Conservation (phyloP, 1,284 basidiomycete species). For the Rugosomyces carneus region DNA sequence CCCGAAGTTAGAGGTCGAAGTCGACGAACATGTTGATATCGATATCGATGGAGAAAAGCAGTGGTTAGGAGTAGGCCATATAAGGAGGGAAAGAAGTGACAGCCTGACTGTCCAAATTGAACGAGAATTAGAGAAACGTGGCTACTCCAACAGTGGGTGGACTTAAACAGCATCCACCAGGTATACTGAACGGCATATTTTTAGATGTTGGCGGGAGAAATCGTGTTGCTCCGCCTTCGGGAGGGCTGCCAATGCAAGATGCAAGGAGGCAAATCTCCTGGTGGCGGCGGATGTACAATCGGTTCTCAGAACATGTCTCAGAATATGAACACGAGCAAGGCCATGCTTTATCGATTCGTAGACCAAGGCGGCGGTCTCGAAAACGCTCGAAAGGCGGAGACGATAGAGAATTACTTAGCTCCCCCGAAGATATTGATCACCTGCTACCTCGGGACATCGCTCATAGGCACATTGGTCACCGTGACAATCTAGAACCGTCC, state of each 20-base stretch:
- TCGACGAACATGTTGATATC: constrained; percentile 32
- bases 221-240: constrained; percentile 16
- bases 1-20: constrained; percentile 27
- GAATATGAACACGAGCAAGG: constrained; percentile 25
- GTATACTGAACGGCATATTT: neutral
- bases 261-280: constrained; percentile 35
- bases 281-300: constrained; percentile 52
- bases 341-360: constrained; percentile 8
- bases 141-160: constrained; percentile 31
- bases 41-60: constrained; percentile 39
- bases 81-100: constrained; percentile 44
- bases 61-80: constrained; percentile 46
- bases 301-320: constrained; percentile 40
- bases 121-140: constrained; percentile 42
- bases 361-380: constrained; percentile 5
- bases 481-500: neutral
- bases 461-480: constrained; percentile 22
- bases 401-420: constrained; percentile 8
- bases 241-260: constrained; percentile 2
- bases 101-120: constrained; percentile 47
- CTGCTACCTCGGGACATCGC: constrained; percentile 35
- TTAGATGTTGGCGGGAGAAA: constrained; percentile 9
- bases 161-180: neutral
- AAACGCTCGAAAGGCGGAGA: neutral
- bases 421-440: constrained; percentile 35